phyloP scores from a whole-genome alignment of 1,139 yeast species.

The Saccharomyces hybrid region DNA sequence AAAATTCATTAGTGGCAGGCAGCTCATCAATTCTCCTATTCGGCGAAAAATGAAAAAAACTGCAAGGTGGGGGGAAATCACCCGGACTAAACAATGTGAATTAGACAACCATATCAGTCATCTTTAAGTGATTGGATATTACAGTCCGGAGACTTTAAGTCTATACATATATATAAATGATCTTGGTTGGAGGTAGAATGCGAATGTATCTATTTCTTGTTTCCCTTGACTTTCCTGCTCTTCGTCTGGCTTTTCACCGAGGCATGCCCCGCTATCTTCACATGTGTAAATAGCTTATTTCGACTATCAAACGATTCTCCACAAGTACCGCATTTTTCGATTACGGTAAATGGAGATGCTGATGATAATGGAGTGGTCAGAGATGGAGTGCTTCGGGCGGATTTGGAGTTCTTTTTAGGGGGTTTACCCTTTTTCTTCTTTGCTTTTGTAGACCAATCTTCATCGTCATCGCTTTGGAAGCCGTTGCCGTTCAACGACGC shows the following conservation, averaged over 20 bases:
- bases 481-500: conserved; percentile 33
- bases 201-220: background rate
- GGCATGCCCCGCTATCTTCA: conserved; percentile 66
- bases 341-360: conserved; percentile 3
- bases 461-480: conserved; percentile 32
- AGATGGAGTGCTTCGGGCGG: conserved; percentile 1
- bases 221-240: background rate
- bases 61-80: background rate
- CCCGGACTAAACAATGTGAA: background rate
- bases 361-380: conserved; percentile 4
- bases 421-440: conserved; percentile 35
- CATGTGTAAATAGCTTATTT: conserved; percentile 73
- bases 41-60: background rate
- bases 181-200: no score
- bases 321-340: conserved; percentile 52
- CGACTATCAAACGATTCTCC: conserved; percentile 51
- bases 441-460: conserved; percentile 40
- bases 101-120: background rate
- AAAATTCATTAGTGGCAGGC: background rate
- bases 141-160: no score
- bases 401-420: conserved; percentile 6
- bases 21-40: conserved; percentile 1
- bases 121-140: no score
- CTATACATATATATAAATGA: no score
- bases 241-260: conserved; percentile 21